phyloP scores from a whole-genome alignment of 306 rosid species.

The Trifolium pratense region DNA sequence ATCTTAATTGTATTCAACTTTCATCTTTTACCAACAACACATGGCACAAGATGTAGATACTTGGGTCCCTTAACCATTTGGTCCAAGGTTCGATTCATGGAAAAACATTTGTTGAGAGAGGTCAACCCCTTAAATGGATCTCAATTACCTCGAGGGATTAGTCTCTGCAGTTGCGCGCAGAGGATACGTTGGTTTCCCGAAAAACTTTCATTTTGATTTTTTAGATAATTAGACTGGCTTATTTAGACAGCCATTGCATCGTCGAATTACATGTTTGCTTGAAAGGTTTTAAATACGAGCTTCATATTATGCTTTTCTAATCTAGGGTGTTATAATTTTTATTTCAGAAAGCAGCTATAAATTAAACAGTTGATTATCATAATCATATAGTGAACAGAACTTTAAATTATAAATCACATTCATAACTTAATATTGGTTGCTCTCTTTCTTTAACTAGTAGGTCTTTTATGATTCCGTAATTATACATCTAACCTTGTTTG shows the following conservation, averaged over 20 bases:
- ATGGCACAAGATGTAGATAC: too few species aligned
- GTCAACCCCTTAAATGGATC: too few species aligned
- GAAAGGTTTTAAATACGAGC: slow-evolving; percentile 14
- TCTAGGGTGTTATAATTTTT: slow-evolving; percentile 3
- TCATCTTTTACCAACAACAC: background rate
- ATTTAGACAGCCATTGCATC: background rate
- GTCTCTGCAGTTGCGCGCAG: too few species aligned
- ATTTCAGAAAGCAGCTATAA: slow-evolving; percentile 5
- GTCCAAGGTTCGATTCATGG: too few species aligned
- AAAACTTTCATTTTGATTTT: background rate
- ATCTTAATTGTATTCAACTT: background rate
- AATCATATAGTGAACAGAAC: background rate
- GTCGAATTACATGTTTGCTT: background rate
- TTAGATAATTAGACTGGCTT: background rate
- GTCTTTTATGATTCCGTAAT: slow-evolving; percentile 3
- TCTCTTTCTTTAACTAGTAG: background rate
- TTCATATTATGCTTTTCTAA: background rate
- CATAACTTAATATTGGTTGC: background rate
- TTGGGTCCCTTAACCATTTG: too few species aligned
- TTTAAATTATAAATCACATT: slow-evolving; percentile 3
- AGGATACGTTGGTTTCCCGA: too few species aligned
- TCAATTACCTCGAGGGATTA: too few species aligned
- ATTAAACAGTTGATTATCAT: background rate
- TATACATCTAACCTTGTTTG: background rate
- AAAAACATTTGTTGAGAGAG: too few species aligned